These are phyloP conservation scores for Sicyos edulis DNA, from an alignment of 306 rosid species.

Conservation along the genomic window DNA sequence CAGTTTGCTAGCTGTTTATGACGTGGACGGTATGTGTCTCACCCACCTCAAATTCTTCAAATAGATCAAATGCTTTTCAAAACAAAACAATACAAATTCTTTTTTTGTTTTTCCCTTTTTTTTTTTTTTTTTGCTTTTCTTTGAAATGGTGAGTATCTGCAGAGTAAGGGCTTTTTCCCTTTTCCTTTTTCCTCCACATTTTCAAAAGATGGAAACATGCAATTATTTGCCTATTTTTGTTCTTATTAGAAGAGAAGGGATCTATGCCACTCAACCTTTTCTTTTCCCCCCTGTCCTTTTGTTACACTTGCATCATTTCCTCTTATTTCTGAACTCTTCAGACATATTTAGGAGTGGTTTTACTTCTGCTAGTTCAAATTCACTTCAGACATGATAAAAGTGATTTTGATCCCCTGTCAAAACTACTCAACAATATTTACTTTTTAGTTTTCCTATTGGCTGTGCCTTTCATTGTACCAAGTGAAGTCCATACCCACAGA, in stretches of 20 bases:
- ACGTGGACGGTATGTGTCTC: constrained; percentile 29
- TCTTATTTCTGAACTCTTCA: background rate
- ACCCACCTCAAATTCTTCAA: constrained; percentile 11
- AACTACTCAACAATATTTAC: background rate
- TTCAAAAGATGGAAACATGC: constrained; percentile 14
- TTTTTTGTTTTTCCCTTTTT: background rate
- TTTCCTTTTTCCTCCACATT: constrained; percentile 12
- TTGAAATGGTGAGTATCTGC: background rate
- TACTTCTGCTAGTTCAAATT: too few relatives aligned
- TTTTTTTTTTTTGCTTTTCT: background rate
- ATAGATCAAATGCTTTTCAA: constrained; percentile 9
- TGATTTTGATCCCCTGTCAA: background rate
- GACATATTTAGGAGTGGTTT: too few relatives aligned
- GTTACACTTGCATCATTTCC: background rate
- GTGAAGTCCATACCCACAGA: constrained; percentile 3
- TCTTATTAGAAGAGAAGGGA: constrained; percentile 21
- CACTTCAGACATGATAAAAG: too few relatives aligned
- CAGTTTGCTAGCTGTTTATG: constrained; percentile 40
- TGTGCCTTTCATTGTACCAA: background rate
- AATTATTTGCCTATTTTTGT: constrained; percentile 20
- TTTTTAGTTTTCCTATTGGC: background rate
- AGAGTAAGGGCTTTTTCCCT: constrained; percentile 1
- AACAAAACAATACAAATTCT: constrained; percentile 14
- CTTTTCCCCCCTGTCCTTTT: constrained; percentile 6
- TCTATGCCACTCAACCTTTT: constrained; percentile 15